Conservation (phyloP, 495 filamentous ascomycete genomes). For the Amniculicola lignicola region DNA sequence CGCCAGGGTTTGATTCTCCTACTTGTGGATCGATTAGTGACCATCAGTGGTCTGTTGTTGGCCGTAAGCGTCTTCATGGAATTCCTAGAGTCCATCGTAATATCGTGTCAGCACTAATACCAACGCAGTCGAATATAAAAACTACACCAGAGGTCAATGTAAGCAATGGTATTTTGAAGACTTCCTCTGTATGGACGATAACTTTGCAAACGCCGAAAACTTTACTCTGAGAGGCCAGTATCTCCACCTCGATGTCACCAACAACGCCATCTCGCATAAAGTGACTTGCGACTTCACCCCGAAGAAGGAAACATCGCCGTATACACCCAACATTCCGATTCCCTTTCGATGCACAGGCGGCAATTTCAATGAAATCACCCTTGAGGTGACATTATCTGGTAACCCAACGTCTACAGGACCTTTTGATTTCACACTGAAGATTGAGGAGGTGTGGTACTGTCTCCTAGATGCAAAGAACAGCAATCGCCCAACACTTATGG, state of each 20-base stretch:
- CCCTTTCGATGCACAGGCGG: constrained; percentile 11
- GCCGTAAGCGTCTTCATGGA: neutral
- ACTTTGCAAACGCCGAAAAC: neutral
- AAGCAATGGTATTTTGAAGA: constrained; percentile 7
- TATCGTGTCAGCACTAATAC: neutral
- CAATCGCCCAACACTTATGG: neutral
- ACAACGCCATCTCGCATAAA: constrained; percentile 3
- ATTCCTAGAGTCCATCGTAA: neutral
- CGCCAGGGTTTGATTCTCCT: neutral
- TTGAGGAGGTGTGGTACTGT: constrained; percentile 17
- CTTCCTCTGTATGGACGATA: constrained; percentile 1
- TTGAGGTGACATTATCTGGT: constrained; percentile 5
- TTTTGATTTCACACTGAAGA: constrained; percentile 4
- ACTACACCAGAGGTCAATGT: constrained; percentile 17
- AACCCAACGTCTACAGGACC: too few species aligned
- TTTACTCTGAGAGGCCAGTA: neutral
- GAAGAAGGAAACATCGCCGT: too few species aligned
- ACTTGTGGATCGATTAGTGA: constrained; percentile 1
- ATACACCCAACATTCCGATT: neutral
- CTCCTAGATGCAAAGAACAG: constrained; percentile 1
- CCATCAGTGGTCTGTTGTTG: constrained; percentile 1
- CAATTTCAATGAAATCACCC: constrained; percentile 19
- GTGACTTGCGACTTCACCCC: constrained; percentile 2
- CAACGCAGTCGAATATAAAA: neutral
- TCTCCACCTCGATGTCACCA: constrained; percentile 11